These are phyloP conservation scores for Torulaspora gathmanii DNA, from an alignment of 805 yeast species.

Conservation along the genomic window DNA sequence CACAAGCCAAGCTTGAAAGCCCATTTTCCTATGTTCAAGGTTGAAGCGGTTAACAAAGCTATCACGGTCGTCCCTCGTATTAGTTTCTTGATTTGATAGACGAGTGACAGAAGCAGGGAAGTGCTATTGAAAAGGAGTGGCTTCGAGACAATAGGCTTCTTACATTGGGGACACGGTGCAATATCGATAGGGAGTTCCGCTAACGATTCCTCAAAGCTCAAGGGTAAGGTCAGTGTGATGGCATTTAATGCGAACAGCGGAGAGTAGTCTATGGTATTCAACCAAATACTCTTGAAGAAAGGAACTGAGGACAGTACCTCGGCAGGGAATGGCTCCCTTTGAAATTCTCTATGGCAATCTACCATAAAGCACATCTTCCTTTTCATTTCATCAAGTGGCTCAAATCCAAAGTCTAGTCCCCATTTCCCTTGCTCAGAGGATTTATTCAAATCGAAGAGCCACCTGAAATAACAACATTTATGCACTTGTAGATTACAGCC, in stretches of 20 bases:
- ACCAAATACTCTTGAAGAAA: constrained; percentile 11
- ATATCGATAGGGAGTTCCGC: constrained; percentile 10
- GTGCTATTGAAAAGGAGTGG: constrained; percentile 9
- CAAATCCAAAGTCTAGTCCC: constrained; percentile 4
- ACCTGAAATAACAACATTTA: constrained; percentile 26
- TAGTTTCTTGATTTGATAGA: constrained; percentile 3
- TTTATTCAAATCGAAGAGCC: constrained; percentile 22
- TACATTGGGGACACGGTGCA: constrained; percentile 25
- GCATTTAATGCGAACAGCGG: constrained; percentile 9
- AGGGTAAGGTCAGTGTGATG: constrained; percentile 7
- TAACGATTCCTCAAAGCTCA: neutral
- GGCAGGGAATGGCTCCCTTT: constrained; percentile 13
- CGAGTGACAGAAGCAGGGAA: constrained; percentile 6
- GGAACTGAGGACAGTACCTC: constrained; percentile 17
- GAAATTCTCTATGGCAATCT: constrained; percentile 20
- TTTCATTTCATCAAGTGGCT: constrained; percentile 10
- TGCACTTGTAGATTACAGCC: constrained; percentile 33
- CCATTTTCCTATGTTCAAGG: constrained; percentile 20
- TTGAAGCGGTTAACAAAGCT: constrained; percentile 6
- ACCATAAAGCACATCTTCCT: constrained; percentile 16
- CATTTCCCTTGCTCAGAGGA: constrained; percentile 5
- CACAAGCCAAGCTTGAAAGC: constrained; percentile 25
- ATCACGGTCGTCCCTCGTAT: constrained; percentile 12
- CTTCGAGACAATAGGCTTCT: constrained; percentile 10
- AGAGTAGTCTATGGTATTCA: constrained; percentile 9